Evolutionary conservation across 768 basidiomycete species (phyloP).

Genomic region (Kwoniella europaea): DNA sequence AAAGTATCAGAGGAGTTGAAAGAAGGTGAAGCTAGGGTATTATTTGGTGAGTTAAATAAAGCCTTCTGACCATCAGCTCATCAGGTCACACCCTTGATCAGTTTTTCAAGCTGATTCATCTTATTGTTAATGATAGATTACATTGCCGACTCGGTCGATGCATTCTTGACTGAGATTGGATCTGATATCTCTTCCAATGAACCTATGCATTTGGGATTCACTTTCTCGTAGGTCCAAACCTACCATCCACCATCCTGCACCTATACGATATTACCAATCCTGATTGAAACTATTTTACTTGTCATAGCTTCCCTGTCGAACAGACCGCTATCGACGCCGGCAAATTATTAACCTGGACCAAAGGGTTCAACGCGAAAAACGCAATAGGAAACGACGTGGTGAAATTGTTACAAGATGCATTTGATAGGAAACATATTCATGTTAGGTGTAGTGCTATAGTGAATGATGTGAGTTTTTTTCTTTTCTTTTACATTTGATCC

Average conservation of each 20-base stretch:
- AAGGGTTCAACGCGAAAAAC: constrained; percentile 91
- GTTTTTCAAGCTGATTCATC: neutral
- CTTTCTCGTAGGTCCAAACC: constrained; percentile 65
- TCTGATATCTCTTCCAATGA: constrained; percentile 53
- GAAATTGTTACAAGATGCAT: constrained; percentile 84
- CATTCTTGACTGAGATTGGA: constrained; percentile 78
- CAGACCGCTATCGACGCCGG: constrained; percentile 91
- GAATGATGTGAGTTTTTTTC: constrained; percentile 73
- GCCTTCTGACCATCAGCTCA: constrained; percentile 16
- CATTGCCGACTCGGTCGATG: constrained; percentile 93
- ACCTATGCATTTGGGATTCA: constrained; percentile 76
- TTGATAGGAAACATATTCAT: constrained; percentile 87
- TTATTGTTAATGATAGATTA: constrained; percentile 69
- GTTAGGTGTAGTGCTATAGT: constrained; percentile 90
- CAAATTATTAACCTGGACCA: constrained; percentile 83
- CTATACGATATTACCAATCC: neutral
- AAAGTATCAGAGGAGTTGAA: constrained; percentile 92
- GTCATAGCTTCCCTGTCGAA: constrained; percentile 87
- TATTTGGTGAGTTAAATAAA: constrained; percentile 71
- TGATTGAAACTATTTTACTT: neutral
- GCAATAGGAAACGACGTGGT: constrained; percentile 89
- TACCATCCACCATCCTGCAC: neutral
- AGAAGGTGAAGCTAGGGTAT: constrained; percentile 80
- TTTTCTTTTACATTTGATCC: too few relatives aligned
- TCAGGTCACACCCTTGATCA: neutral